phyloP scores from a whole-genome alignment of 176 grass and related monocot genomes.

The Areca catechu region DNA sequence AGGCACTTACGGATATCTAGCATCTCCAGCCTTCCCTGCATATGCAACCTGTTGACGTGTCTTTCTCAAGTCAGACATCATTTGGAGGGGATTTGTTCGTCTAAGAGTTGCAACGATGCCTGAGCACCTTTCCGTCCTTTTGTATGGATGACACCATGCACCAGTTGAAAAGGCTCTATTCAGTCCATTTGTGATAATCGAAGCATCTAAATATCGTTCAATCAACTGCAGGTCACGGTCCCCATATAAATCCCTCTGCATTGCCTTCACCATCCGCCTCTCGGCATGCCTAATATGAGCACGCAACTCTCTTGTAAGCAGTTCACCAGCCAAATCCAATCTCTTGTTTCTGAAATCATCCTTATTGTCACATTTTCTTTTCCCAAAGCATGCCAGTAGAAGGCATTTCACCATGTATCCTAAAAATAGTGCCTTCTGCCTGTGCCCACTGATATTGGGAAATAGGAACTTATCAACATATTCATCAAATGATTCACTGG shows the following conservation, averaged over 20 bases:
- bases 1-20: constrained; percentile 91
- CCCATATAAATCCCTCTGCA: constrained; percentile 87
- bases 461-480: constrained; percentile 70
- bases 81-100: constrained; percentile 92
- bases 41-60: constrained; percentile 84
- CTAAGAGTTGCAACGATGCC: constrained; percentile 82
- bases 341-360: constrained; percentile 98
- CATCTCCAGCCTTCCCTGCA: constrained; percentile 89
- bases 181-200: constrained; percentile 83
- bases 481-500: constrained; percentile 68
- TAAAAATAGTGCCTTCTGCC: constrained; percentile 67
- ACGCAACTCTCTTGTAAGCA: constrained; percentile 78
- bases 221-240: constrained; percentile 57
- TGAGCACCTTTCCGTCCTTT: constrained; percentile 50
- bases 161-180: constrained; percentile 85
- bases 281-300: constrained; percentile 78
- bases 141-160: constrained; percentile 89
- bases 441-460: constrained; percentile 56
- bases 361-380: constrained; percentile 89
- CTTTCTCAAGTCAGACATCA: constrained; percentile 91
- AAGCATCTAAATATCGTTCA: constrained; percentile 55
- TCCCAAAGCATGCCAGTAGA: constrained; percentile 62
- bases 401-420: constrained; percentile 97
- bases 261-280: constrained; percentile 75
- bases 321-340: constrained; percentile 64